Base-by-base conservation (phyloP, 768 basidiomycete species). In the Chalciporus sphaerocephalus region DNA sequence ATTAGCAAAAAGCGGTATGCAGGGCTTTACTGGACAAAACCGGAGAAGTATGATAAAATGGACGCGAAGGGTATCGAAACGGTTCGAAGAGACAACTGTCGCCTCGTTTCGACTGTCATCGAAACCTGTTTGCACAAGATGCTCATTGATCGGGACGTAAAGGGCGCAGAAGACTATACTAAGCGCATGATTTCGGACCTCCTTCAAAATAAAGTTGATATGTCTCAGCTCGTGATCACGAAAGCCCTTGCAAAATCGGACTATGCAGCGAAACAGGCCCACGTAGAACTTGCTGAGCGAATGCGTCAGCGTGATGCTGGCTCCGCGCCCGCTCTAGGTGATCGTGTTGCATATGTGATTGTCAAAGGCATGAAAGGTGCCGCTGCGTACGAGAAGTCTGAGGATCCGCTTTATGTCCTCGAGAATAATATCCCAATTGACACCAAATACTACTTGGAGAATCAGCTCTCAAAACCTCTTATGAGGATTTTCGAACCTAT, bases 31-130 rank as follows among this genome's bases (percentile, higher is more conserved):
- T 99, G 96, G 96, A 98, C 96, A 2, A 84, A 81, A 52, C 72
- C 85, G 11, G 94, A 97, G 33, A 96, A 92, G 61, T 95, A 89
- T 56, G 96, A 99, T 67, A 98, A 98, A 71, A 98, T 98, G 96
- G 96, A 99, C 56, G 87, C 95, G 2, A 99, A 99, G 70, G 96
- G 96, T 60, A 98, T 99, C 47, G 96, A 99, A 80, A 98, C 96
- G 34, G 96, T 99, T 38, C 85, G 96, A 54, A 80, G 96, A 65
- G 96, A 99, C 59, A 99, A 99, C 61, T 99, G 96, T 66, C 85
- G 95, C n/a, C 78, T 98, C 11, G 96, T 98, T 7, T 92, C 92
- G 7, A 97, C 95, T 2, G 92, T 98, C 52, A 98, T 99, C 50
- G 91, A 96, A 65, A 99, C 96, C 0, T 98, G 96, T 60, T 70